Evolutionary conservation across 805 yeast genomes (phyloP).

Genomic region (Wickerhamomyces ciferrii): DNA sequence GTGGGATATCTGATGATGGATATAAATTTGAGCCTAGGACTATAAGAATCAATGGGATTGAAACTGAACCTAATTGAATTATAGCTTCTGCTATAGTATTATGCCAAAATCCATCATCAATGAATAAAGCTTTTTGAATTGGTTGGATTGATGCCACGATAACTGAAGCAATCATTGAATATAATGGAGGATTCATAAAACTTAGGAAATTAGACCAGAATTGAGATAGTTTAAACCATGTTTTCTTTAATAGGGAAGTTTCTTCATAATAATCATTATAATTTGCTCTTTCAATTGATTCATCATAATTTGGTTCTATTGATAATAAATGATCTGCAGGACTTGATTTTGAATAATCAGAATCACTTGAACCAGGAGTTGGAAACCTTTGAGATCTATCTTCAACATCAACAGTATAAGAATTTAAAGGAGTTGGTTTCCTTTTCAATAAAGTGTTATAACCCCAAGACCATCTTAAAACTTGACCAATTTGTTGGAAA

Average conservation of each 20-base stretch:
- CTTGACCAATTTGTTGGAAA: conserved; percentile 80
- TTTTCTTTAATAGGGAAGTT: not conserved
- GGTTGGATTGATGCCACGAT: conserved; percentile 63
- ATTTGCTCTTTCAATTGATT: not conserved
- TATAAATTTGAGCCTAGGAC: conserved; percentile 76
- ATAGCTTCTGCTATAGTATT: conserved; percentile 63
- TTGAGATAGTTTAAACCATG: too few relatives aligned
- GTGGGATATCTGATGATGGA: conserved; percentile 64
- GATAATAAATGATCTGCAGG: conserved; percentile 5
- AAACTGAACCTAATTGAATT: conserved; percentile 63
- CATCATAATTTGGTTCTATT: not conserved
- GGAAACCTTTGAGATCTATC: not conserved
- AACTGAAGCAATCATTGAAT: conserved; percentile 67
- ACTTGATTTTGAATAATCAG: conserved; percentile 1
- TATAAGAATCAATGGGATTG: conserved; percentile 71
- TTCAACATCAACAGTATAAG: conserved; percentile 25
- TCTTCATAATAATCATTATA: not conserved
- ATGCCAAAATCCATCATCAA: conserved; percentile 53
- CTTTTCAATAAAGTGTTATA: conserved; percentile 62
- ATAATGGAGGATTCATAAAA: conserved; percentile 75
- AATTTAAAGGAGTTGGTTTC: conserved; percentile 24
- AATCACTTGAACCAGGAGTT: not conserved
- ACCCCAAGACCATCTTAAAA: conserved; percentile 86
- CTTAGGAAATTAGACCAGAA: not conserved
- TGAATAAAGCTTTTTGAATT: conserved; percentile 52